These are phyloP conservation scores for Curvularia lunata DNA, from an alignment of 2,329 filamentous ascomycete genomes.

Conservation along the genomic window DNA sequence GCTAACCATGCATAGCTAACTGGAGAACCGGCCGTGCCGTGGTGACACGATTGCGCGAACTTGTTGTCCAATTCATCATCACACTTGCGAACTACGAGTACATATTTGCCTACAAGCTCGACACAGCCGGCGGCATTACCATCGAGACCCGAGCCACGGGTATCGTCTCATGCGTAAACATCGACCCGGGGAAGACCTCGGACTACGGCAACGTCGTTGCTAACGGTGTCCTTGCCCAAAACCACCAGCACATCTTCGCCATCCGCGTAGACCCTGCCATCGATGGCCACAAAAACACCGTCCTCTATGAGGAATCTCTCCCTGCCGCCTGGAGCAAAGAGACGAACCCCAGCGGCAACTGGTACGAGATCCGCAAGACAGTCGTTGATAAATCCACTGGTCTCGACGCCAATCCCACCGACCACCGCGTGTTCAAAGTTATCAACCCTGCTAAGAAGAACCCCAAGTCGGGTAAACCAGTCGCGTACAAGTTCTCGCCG, in stretches of 20 bases:
- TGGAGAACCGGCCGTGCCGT: conserved; percentile 68
- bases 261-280: conserved; percentile 66
- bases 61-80: conserved; percentile 72
- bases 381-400: conserved; percentile 56
- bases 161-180: conserved; percentile 67
- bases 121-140: conserved; percentile 66
- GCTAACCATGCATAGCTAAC: conserved; percentile 49
- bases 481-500: conserved; percentile 58
- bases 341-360: conserved; percentile 67
- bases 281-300: conserved; percentile 61
- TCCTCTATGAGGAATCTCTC: conserved; percentile 62
- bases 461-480: conserved; percentile 53
- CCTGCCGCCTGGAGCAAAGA: conserved; percentile 57
- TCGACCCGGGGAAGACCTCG: conserved; percentile 62
- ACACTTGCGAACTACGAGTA: conserved; percentile 76
- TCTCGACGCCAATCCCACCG: conserved; percentile 60
- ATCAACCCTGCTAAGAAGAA: conserved; percentile 57
- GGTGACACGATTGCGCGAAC: conserved; percentile 65
- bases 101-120: conserved; percentile 68
- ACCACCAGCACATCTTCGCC: conserved; percentile 73
- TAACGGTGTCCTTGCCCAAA: conserved; percentile 69
- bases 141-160: conserved; percentile 70
- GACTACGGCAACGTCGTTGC: conserved; percentile 68
- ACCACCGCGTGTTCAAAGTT: conserved; percentile 64
- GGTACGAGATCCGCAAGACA: conserved; percentile 62